A percentile compares a stretch with the other conserved stretches of the same genome.
Evolutionary conservation across 2,329 filamentous ascomycete species (phyloP).

Genomic region (Lachnellula occidentalis): DNA sequence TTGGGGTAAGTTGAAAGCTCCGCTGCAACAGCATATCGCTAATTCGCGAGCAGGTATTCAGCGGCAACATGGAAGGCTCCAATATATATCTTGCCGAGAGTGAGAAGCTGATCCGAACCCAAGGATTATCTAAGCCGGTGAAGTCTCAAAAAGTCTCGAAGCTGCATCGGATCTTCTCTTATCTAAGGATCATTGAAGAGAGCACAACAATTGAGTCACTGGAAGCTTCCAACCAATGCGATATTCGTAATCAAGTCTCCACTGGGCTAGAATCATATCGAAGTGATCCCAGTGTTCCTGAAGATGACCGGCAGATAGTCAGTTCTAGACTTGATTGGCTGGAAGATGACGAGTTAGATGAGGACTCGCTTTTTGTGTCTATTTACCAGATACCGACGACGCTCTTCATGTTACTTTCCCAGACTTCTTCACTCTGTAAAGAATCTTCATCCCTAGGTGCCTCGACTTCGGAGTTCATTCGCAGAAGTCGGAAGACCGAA

Average conservation of each 20-base stretch:
- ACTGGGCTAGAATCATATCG: not conserved
- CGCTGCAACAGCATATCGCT: not conserved
- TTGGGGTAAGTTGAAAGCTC: conserved; percentile 7
- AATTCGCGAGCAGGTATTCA: conserved; percentile 8
- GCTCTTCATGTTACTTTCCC: conserved; percentile 11
- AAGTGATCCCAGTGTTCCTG: not conserved
- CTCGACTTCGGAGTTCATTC: conserved; percentile 8
- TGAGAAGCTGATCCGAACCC: conserved; percentile 10
- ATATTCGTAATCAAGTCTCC: not conserved
- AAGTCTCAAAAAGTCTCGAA: conserved; percentile 15
- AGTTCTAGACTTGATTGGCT: not conserved
- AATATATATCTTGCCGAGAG: conserved; percentile 11
- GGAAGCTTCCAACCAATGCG: not conserved
- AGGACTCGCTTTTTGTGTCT: conserved; percentile 11
- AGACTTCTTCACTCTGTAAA: conserved; percentile 13
- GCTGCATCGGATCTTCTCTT: conserved; percentile 15
- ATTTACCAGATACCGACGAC: conserved; percentile 15
- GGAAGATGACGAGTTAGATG: conserved; percentile 8
- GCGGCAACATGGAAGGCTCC: conserved; percentile 13
- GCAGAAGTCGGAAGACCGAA: conserved; percentile 11
- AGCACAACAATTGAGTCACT: conserved; percentile 7
- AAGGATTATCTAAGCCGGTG: conserved; percentile 8
- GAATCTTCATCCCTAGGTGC: not conserved
- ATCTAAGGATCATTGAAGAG: conserved; percentile 14
- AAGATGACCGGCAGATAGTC: not conserved